Evolutionary conservation across 495 filamentous ascomycete species (phyloP).

Genomic region (Thozetella sp.): DNA sequence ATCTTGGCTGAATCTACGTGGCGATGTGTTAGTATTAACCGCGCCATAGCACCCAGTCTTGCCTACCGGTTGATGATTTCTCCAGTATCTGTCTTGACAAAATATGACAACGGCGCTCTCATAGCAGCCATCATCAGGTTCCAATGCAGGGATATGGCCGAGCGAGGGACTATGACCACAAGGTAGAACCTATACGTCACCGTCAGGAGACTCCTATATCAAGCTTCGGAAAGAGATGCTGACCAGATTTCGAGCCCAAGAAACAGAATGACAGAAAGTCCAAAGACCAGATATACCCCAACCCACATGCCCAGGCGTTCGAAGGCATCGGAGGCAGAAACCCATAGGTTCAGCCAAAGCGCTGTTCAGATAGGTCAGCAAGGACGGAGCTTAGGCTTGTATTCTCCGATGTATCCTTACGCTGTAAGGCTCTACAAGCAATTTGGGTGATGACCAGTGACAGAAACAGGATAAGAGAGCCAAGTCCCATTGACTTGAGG

Average conservation of each 20-base stretch:
- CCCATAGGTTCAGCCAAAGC: slow-evolving; percentile 15
- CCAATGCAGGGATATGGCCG: slow-evolving; percentile 6
- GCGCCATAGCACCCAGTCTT: too few relatives aligned
- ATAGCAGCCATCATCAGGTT: slow-evolving; percentile 11
- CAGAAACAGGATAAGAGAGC: slow-evolving; percentile 5
- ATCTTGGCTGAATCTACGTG: slow-evolving; percentile 27
- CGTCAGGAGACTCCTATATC: not conserved
- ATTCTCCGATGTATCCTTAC: slow-evolving; percentile 9
- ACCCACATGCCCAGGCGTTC: slow-evolving; percentile 6
- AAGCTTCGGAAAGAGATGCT: not conserved
- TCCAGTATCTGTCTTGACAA: slow-evolving; percentile 17
- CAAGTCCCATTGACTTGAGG: slow-evolving; percentile 9
- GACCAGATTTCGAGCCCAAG: slow-evolving; percentile 9
- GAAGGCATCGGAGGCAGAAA: not conserved
- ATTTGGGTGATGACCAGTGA: slow-evolving; percentile 4
- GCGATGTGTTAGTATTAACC: not conserved
- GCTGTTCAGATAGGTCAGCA: slow-evolving; percentile 6
- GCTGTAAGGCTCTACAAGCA: slow-evolving; percentile 5
- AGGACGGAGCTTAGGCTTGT: too few relatives aligned
- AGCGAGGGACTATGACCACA: slow-evolving; percentile 9
- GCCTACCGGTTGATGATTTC: slow-evolving; percentile 16
- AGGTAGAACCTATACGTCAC: slow-evolving; percentile 6
- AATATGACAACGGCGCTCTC: slow-evolving; percentile 19
- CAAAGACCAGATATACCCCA: slow-evolving; percentile 9
- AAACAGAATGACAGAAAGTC: slow-evolving; percentile 4